Conservation (phyloP, 1,284 basidiomycete genomes). For the Athelia sp. region DNA sequence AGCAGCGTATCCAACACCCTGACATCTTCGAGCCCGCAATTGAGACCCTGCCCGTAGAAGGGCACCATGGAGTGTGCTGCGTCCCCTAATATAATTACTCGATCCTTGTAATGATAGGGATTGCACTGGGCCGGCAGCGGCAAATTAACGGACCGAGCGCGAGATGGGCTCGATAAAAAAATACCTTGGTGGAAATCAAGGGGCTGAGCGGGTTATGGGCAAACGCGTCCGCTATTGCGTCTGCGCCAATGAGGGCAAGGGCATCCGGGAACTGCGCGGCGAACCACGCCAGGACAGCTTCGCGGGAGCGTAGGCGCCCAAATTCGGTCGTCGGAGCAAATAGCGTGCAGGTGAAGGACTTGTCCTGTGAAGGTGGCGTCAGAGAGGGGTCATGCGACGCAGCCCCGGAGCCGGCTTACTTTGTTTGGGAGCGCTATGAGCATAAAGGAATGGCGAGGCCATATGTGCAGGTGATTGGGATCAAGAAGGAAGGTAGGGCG, state of each 20-base stretch:
- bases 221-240: conserved; percentile 74
- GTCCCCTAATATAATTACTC: conserved; percentile 88
- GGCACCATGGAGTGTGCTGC: conserved; percentile 97
- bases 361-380: conserved; percentile 48
- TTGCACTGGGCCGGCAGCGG: conserved; percentile 47
- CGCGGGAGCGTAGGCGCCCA: conserved; percentile 56
- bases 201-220: conserved; percentile 81
- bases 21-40: conserved; percentile 97
- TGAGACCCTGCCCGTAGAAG: conserved; percentile 97
- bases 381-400: conserved; percentile 18
- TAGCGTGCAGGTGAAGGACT: conserved; percentile 86
- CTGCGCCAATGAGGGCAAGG: conserved; percentile 77
- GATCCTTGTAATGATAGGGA: conserved; percentile 89
- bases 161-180: conserved; percentile 3
- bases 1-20: conserved; percentile 80
- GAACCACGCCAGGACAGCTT: conserved; percentile 76
- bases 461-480: conserved; percentile 96
- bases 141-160: conserved; percentile 10
- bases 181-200: conserved; percentile 87
- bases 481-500: conserved; percentile 77
- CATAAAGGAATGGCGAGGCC: conserved; percentile 99
- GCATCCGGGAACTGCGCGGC: conserved; percentile 84
- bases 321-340: conserved; percentile 87
- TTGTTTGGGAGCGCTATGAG: conserved; percentile 96
- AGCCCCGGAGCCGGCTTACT: conserved; percentile 40